A percentile compares a stretch with the other conserved stretches of the same genome.
These are phyloP conservation scores for Sarocladiaceae sp. DNA, from an alignment of 2,329 filamentous ascomycete species.

Conservation along the genomic window DNA sequence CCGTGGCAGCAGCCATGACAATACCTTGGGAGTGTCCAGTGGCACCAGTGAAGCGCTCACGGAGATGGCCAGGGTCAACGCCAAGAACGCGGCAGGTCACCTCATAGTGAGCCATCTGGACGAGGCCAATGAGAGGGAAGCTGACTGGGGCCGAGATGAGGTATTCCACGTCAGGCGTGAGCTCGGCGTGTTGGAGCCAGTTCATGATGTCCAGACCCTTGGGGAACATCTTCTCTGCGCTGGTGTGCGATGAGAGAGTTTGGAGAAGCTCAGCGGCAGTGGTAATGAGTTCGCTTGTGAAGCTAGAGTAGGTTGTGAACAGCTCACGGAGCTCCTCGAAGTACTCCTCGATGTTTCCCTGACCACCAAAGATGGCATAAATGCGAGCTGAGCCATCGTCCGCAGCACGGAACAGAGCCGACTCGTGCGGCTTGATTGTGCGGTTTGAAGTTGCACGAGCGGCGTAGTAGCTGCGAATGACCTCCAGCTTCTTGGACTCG, in stretches of 20 bases:
- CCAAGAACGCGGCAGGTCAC: constrained; percentile 91
- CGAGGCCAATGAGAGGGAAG: constrained; percentile 89
- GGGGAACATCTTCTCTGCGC: constrained; percentile 89
- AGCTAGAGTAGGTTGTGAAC: constrained; percentile 83
- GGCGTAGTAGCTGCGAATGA: constrained; percentile 86
- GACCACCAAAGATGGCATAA: constrained; percentile 92
- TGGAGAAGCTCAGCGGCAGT: constrained; percentile 83
- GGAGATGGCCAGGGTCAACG: constrained; percentile 79
- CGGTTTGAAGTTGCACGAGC: constrained; percentile 78
- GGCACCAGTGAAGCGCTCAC: constrained; percentile 76
- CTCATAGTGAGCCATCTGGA: constrained; percentile 92
- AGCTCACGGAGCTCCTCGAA: constrained; percentile 94
- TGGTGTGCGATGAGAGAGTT: constrained; percentile 71
- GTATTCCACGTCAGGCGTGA: constrained; percentile 91
- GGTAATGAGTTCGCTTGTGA: constrained; percentile 78
- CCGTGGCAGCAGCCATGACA: constrained; percentile 85
- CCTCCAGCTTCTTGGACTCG: constrained; percentile 82
- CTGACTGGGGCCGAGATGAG: constrained; percentile 92
- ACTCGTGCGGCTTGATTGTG: constrained; percentile 86
- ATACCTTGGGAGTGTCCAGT: constrained; percentile 97
- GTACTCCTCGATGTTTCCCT: constrained; percentile 99
- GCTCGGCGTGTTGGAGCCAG: constrained; percentile 85
- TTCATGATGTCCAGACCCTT: constrained; percentile 94
- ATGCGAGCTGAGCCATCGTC: constrained; percentile 77
- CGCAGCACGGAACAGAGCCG: constrained; percentile 83